These are phyloP conservation scores for Peniophora sp. DNA, from an alignment of 1,284 basidiomycete genomes.

Conservation along the genomic window DNA sequence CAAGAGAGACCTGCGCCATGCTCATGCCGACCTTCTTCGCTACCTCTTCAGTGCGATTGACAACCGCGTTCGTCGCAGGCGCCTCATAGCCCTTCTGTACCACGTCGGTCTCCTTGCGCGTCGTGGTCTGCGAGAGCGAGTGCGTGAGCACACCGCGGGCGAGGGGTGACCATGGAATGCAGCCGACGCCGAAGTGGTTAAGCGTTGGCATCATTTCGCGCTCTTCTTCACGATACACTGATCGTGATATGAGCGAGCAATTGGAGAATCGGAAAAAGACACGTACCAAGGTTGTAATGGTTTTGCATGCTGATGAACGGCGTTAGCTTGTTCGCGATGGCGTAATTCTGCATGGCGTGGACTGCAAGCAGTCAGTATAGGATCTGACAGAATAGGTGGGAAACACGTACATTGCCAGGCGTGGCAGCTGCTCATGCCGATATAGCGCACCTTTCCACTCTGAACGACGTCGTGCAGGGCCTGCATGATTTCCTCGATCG, in stretches of 20 bases:
- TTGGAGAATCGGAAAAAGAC: too few species aligned
- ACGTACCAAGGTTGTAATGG: neutral
- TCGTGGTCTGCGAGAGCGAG: constrained; percentile 12
- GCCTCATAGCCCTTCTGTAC: neutral
- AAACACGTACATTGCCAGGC: constrained; percentile 1
- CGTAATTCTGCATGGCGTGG: neutral
- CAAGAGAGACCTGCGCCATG: constrained; percentile 30
- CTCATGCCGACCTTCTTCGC: constrained; percentile 25
- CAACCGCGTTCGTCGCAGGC: neutral
- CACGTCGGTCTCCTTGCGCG: too few species aligned
- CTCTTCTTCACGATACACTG: neutral
- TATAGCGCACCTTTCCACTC: neutral
- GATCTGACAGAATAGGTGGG: neutral
- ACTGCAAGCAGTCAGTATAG: neutral
- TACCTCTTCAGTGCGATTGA: constrained; percentile 27
- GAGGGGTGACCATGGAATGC: constrained; percentile 33
- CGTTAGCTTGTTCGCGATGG: neutral
- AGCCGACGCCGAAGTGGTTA: constrained; percentile 14
- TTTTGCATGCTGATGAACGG: constrained; percentile 2
- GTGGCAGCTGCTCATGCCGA: constrained; percentile 1
- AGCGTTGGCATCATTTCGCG: constrained; percentile 1
- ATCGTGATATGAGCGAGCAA: too few species aligned
- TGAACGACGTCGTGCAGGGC: constrained; percentile 1
- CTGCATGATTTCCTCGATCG: constrained; percentile 1
- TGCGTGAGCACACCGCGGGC: constrained; percentile 28